Conservation (phyloP, 2,329 filamentous ascomycete species). For the Mycosphaerella arachidis region DNA sequence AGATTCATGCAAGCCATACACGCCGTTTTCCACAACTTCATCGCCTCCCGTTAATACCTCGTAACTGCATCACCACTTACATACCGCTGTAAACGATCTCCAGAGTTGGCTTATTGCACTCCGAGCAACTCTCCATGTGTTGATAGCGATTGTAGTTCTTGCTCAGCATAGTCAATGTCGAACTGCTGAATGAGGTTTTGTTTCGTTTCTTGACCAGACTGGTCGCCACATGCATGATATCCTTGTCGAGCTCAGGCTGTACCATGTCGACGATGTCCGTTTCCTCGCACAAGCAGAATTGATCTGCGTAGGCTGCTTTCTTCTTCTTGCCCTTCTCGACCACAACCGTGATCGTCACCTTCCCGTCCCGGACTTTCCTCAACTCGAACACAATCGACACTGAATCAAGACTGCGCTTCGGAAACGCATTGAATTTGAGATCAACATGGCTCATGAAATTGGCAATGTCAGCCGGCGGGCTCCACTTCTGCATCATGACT, state of each 20-base stretch:
- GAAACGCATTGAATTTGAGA: constrained; percentile 9
- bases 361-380: constrained; percentile 2
- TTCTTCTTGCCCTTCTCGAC: constrained; percentile 11
- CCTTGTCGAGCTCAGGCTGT: constrained; percentile 1
- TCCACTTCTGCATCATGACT: constrained; percentile 14
- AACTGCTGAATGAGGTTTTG: constrained; percentile 8
- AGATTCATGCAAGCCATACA: not conserved
- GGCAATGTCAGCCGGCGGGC: constrained; percentile 9
- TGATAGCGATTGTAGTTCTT: constrained; percentile 6
- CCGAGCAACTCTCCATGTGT: constrained; percentile 3
- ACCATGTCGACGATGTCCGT: constrained; percentile 1
- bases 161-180: constrained; percentile 4
- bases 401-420: not conserved
- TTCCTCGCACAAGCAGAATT: constrained; percentile 16
- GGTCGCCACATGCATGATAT: constrained; percentile 11
- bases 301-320: not conserved
- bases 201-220: constrained; percentile 10
- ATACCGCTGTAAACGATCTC: constrained; percentile 18
- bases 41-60: not conserved
- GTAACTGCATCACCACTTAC: not conserved
- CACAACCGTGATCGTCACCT: constrained; percentile 10
- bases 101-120: constrained; percentile 11
- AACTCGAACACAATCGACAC: constrained; percentile 10
- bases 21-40: not conserved
- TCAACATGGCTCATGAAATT: constrained; percentile 11